These are phyloP conservation scores for Axilococcus clingmanii DNA, from an alignment of 139 green algal species.

Conservation along the genomic window DNA sequence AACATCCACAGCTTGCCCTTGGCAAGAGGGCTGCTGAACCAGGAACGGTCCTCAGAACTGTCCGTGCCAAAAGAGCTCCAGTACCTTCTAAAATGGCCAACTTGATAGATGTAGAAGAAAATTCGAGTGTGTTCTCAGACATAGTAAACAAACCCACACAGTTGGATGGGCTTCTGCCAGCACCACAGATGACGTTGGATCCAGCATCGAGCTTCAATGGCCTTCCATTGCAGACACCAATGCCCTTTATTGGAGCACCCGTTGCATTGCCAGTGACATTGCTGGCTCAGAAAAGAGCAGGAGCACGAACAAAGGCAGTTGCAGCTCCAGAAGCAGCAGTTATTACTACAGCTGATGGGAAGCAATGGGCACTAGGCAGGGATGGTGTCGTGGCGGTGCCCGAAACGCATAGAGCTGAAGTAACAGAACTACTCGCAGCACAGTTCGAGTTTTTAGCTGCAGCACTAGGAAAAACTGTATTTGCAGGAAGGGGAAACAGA, in stretches of 20 bases:
- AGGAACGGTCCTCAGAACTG: slow-evolving; percentile 13
- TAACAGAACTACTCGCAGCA: slow-evolving; percentile 17
- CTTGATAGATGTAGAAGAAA: not conserved
- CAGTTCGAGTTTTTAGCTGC: slow-evolving; percentile 33
- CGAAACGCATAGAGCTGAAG: slow-evolving; percentile 19
- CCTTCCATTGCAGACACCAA: slow-evolving; percentile 25
- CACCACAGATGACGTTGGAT: not conserved
- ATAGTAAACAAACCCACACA: not conserved
- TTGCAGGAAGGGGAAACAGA: slow-evolving; percentile 1
- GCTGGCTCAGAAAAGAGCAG: slow-evolving; percentile 17
- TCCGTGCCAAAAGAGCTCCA: not conserved
- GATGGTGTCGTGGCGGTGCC: slow-evolving; percentile 15
- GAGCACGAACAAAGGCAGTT: slow-evolving; percentile 17
- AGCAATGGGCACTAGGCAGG: slow-evolving; percentile 25
- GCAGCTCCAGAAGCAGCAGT: slow-evolving; percentile 15
- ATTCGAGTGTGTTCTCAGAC: not conserved
- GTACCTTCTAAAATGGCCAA: not conserved
- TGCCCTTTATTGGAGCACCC: slow-evolving; percentile 23
- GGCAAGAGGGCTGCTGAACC: slow-evolving; percentile 14
- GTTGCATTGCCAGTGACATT: slow-evolving; percentile 21
- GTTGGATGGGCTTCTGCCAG: not conserved
- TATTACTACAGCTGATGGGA: slow-evolving; percentile 23
- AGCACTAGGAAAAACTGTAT: slow-evolving; percentile 28
- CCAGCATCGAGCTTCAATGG: slow-evolving; percentile 7
- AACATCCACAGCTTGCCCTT: not conserved